Conservation (phyloP, 2,329 filamentous ascomycete genomes). For the Didymella segeticola region DNA sequence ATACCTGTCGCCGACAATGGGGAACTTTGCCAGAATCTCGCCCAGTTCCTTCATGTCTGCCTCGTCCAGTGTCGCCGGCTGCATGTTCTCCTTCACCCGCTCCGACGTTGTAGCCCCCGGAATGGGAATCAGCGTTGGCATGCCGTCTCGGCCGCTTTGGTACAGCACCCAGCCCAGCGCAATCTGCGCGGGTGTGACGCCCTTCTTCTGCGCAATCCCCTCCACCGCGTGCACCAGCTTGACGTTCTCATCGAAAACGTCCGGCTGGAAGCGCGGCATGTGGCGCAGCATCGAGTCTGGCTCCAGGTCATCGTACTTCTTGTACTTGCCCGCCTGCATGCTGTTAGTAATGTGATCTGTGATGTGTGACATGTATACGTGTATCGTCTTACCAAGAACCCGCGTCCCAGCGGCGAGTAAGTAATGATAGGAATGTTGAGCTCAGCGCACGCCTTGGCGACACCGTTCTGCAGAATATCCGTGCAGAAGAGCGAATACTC, state of each 20-base stretch:
- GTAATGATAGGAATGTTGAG: conserved; percentile 71
- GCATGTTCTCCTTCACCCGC: conserved; percentile 67
- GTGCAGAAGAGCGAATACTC: conserved; percentile 66
- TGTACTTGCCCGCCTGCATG: conserved; percentile 52
- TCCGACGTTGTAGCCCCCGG: conserved; percentile 66
- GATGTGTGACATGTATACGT: too few relatives aligned
- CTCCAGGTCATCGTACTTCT: conserved; percentile 62
- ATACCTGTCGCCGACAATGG: conserved; percentile 54
- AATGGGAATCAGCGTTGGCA: conserved; percentile 69
- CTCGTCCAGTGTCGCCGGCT: conserved; percentile 60
- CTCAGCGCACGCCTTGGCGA: conserved; percentile 64
- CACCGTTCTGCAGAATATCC: conserved; percentile 64
- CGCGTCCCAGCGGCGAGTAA: conserved; percentile 74
- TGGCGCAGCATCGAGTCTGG: conserved; percentile 59
- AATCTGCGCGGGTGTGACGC: conserved; percentile 67
- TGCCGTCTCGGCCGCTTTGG: conserved; percentile 59
- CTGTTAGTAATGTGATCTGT: conserved; percentile 23
- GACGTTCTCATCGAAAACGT: conserved; percentile 70
- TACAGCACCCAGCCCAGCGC: conserved; percentile 69
- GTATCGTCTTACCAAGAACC: conserved; percentile 58
- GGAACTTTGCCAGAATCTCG: conserved; percentile 56
- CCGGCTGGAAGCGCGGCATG: conserved; percentile 68
- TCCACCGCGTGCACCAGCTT: conserved; percentile 66
- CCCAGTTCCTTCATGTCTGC: conserved; percentile 60
- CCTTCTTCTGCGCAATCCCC: conserved; percentile 65